A percentile compares a stretch with the other conserved stretches of the same genome.
Conservation (phyloP, 164 flowering plant species). For the Nymphaea colorata region DNA sequence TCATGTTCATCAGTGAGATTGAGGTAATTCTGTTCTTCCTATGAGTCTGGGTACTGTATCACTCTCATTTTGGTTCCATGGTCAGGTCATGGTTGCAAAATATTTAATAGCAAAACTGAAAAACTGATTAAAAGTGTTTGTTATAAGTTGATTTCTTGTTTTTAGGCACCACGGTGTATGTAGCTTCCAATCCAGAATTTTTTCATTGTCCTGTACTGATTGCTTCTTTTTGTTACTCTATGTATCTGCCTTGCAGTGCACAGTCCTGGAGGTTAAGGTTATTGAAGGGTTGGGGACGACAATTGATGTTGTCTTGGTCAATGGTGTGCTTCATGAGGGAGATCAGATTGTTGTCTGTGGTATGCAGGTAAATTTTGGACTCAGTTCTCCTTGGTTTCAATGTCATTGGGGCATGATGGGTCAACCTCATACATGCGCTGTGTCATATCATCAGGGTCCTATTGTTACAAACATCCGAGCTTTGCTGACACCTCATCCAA, state of each 20-base stretch:
- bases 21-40: constrained; percentile 31
- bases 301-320: constrained; percentile 92
- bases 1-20: constrained; percentile 65
- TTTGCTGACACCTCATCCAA: constrained; percentile 91
- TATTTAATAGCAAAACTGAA: too few species aligned
- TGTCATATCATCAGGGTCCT: constrained; percentile 55
- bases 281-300: constrained; percentile 97
- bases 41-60: neutral
- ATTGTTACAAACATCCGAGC: constrained; percentile 87
- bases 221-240: neutral
- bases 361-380: constrained; percentile 42
- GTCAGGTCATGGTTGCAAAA: too few species aligned
- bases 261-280: constrained; percentile 97
- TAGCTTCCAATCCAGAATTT: neutral
- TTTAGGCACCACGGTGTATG: neutral
- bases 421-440: neutral
- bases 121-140: too few species aligned
- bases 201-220: neutral
- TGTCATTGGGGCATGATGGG: neutral
- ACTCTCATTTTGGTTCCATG: too few species aligned
- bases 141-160: too few species aligned
- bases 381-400: neutral
- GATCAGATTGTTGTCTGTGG: constrained; percentile 99
- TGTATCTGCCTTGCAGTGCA: constrained; percentile 46
- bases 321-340: constrained; percentile 96